phyloP scores from a whole-genome alignment of 2,329 filamentous ascomycete genomes.

The Tolypocladium capitatum region DNA sequence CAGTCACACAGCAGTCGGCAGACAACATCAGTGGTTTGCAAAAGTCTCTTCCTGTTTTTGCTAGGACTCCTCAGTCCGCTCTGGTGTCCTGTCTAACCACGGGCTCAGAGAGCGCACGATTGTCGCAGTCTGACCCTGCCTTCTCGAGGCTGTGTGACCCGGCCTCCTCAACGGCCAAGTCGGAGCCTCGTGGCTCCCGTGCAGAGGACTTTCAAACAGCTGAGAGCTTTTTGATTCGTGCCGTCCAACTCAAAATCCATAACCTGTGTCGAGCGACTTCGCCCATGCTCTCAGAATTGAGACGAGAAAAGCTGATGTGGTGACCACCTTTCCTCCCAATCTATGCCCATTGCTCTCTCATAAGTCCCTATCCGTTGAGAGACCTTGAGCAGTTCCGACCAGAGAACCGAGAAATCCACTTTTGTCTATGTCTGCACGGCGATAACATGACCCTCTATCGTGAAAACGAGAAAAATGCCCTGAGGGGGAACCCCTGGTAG shows the following conservation, averaged over 20 bases:
- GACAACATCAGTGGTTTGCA: not conserved
- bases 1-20: not conserved
- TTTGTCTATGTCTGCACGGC: conserved; percentile 46
- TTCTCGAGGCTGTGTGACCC: conserved; percentile 3
- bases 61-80: conserved; percentile 28
- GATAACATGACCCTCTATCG: conserved; percentile 32
- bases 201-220: conserved; percentile 7
- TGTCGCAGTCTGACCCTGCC: conserved; percentile 3
- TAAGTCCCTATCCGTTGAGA: conserved; percentile 17
- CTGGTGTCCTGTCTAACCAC: conserved; percentile 16
- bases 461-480: conserved; percentile 27
- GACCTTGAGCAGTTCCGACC: conserved; percentile 25
- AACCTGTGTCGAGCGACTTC: conserved; percentile 24
- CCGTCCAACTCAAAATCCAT: conserved; percentile 23
- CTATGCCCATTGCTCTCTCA: conserved; percentile 20
- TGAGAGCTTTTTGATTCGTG: conserved; percentile 15
- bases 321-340: conserved; percentile 18
- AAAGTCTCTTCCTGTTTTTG: conserved; percentile 18
- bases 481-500: conserved; percentile 21
- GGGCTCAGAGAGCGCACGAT: conserved; percentile 6
- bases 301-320: conserved; percentile 20
- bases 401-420: conserved; percentile 52
- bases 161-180: conserved; percentile 18
- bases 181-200: conserved; percentile 5
- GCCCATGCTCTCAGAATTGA: conserved; percentile 22